phyloP scores from a whole-genome alignment of 371 early-diverging fungal genomes.

The Mycotypha africana region DNA sequence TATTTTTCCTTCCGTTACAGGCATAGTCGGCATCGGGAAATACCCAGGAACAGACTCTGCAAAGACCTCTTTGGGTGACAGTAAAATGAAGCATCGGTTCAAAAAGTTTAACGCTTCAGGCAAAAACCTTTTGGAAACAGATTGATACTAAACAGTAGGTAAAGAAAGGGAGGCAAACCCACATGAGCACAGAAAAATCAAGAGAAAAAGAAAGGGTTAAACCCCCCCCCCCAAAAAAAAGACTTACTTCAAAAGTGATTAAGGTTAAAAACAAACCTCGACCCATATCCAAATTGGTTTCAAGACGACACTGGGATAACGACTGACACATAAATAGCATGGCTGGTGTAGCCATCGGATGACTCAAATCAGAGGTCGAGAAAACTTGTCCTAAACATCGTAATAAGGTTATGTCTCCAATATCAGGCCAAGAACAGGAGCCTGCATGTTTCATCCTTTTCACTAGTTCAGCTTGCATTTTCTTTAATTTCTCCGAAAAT shows the following conservation, averaged over 20 bases:
- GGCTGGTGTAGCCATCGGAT: slow-evolving; percentile 85
- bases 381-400: slow-evolving; percentile 67
- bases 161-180: too few relatives aligned
- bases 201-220: too few relatives aligned
- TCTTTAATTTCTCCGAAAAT: slow-evolving; percentile 34
- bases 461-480: slow-evolving; percentile 35
- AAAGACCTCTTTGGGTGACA: slow-evolving; percentile 47
- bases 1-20: slow-evolving; percentile 13
- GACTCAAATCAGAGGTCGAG: slow-evolving; percentile 85
- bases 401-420: slow-evolving; percentile 57
- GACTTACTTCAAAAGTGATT: slow-evolving; percentile 59
- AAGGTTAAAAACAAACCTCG: slow-evolving; percentile 73
- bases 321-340: slow-evolving; percentile 70
- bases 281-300: slow-evolving; percentile 56
- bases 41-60: slow-evolving; percentile 32
- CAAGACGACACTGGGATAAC: slow-evolving; percentile 60
- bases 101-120: slow-evolving; percentile 84
- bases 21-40: slow-evolving; percentile 50
- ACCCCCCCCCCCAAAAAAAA: too few relatives aligned
- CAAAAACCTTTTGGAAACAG: slow-evolving; percentile 72
- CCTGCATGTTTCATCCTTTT: slow-evolving; percentile 28
- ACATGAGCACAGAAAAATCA: too few relatives aligned
- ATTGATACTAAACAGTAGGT: slow-evolving; percentile 49
- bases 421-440: slow-evolving; percentile 44
- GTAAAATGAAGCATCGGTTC: slow-evolving; percentile 35